Conservation (phyloP, 140 eudicot species). For the Senecio squalidus region DNA sequence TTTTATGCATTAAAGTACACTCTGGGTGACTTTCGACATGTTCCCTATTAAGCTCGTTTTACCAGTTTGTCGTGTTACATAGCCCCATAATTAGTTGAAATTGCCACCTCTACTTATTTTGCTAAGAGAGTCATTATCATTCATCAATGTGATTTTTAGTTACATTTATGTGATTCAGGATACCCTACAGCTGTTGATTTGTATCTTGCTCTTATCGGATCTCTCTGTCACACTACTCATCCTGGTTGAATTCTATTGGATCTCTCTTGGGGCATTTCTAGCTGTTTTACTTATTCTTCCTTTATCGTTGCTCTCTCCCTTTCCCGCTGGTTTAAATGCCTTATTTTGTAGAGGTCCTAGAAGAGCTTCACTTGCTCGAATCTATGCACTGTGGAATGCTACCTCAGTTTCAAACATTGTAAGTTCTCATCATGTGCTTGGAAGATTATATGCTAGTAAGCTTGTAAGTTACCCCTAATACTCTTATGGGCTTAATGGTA, state of each 20-base stretch:
- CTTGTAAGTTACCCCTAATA: no score
- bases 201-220: slow-evolving; percentile 72
- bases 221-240: slow-evolving; percentile 73
- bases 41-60: neutral
- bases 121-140: neutral
- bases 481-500: neutral
- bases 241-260: slow-evolving; percentile 79
- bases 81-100: neutral
- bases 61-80: neutral
- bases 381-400: slow-evolving; percentile 91
- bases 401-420: slow-evolving; percentile 78
- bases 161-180: slow-evolving; percentile 50
- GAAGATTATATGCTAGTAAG: neutral
- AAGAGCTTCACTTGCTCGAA: slow-evolving; percentile 86
- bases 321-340: slow-evolving; percentile 94
- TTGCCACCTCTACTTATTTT: neutral
- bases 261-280: slow-evolving; percentile 79
- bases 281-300: slow-evolving; percentile 89
- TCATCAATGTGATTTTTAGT: slow-evolving; percentile 14
- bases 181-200: slow-evolving; percentile 69
- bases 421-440: slow-evolving; percentile 26
- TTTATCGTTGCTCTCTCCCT: slow-evolving; percentile 76
- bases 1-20: neutral
- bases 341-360: slow-evolving; percentile 76
- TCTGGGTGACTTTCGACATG: neutral